phyloP scores from a whole-genome alignment of 768 basidiomycete genomes.

The Lentinus brumalis region DNA sequence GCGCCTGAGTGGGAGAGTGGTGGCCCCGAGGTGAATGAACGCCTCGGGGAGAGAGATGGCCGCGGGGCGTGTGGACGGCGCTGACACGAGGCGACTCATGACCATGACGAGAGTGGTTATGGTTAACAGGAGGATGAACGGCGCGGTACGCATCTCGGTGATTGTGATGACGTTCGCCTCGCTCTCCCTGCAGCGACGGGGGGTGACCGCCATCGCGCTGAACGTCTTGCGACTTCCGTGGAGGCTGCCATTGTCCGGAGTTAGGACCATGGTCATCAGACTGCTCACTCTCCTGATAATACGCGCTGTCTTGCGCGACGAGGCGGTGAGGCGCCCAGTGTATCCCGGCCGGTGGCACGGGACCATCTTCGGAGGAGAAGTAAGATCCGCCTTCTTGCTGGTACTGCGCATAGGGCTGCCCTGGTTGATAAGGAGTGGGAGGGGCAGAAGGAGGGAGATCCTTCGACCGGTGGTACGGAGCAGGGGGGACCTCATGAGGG shows the following conservation, averaged over 20 bases:
- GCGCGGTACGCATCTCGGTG: conserved; percentile 2
- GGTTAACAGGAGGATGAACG: conserved; percentile 6
- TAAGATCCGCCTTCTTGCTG: conserved; percentile 1
- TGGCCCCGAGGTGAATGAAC: conserved; percentile 16
- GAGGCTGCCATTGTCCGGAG: conserved; percentile 2
- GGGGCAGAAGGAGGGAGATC: conserved; percentile 25
- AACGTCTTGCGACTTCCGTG: conserved; percentile 5
- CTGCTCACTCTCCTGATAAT: conserved; percentile 16
- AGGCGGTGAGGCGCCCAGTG: conserved; percentile 15
- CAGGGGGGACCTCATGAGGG: conserved; percentile 61
- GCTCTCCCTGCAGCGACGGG: conserved; percentile 1
- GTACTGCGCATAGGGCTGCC: not conserved
- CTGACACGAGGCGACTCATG: conserved; percentile 4
- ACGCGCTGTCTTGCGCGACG: conserved; percentile 3
- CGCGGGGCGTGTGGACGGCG: conserved; percentile 8
- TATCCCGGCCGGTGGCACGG: conserved; percentile 8
- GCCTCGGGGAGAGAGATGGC: conserved; percentile 16
- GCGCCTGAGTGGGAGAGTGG: conserved; percentile 13
- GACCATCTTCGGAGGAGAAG: not conserved
- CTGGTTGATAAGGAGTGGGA: conserved; percentile 21
- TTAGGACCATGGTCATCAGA: conserved; percentile 13
- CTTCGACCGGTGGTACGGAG: conserved; percentile 47
- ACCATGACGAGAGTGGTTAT: conserved; percentile 2
- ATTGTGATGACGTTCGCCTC: conserved; percentile 7
- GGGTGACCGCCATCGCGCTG: not conserved